A percentile compares a stretch with the other conserved stretches of the same genome.
Conservation (phyloP, 2,329 filamentous ascomycete genomes). For the Chrysoporthe cubensis region DNA sequence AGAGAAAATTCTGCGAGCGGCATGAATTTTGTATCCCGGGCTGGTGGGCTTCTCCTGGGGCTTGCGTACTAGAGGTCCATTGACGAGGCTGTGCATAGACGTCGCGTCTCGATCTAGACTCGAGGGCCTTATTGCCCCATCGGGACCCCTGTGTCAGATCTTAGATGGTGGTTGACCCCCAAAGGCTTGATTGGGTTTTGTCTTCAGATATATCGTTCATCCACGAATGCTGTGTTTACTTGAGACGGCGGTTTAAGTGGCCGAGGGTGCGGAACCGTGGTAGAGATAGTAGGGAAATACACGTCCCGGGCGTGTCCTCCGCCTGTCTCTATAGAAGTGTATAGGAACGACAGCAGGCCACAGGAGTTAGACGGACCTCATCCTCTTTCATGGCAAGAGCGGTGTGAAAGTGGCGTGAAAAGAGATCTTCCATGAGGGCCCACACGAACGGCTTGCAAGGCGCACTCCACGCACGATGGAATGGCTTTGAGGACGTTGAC, state of each 20-base stretch:
- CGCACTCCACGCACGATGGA: neutral
- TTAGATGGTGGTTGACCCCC: neutral
- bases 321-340: neutral
- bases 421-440: neutral
- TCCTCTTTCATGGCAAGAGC: neutral
- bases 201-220: constrained; percentile 1
- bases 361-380: neutral
- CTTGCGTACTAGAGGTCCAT: neutral
- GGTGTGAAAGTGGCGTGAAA: neutral
- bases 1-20: neutral
- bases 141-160: neutral
- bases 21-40: neutral
- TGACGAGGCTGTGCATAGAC: constrained; percentile 3
- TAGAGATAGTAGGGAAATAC: neutral
- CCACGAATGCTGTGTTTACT: neutral
- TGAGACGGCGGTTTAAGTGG: neutral
- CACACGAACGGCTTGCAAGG: neutral
- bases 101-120: neutral
- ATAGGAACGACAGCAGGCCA: neutral
- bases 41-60: neutral
- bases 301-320: neutral
- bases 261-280: neutral
- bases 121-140: neutral
- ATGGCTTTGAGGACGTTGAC: neutral
- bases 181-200: neutral